Evolutionary conservation across 2,329 filamentous ascomycete genomes (phyloP).

Genomic region (Atkinsonella texensis): DNA sequence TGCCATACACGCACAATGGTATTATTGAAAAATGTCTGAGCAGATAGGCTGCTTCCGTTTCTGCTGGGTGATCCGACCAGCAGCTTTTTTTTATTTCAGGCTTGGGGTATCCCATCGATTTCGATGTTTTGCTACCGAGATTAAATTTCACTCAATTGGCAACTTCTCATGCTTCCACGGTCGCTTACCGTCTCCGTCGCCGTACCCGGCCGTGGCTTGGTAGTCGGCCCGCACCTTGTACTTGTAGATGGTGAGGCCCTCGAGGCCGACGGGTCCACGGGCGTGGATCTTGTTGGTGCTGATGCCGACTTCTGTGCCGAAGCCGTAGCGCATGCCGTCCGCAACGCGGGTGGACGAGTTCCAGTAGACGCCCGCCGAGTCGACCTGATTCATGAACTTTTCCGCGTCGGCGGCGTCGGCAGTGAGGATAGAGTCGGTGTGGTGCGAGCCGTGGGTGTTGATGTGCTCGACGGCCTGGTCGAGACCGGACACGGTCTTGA

Average conservation of each 20-base stretch:
- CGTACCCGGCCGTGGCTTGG: constrained; percentile 70
- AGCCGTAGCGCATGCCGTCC: constrained; percentile 94
- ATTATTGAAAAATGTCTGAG: too few species aligned
- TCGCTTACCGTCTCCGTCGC: constrained; percentile 47
- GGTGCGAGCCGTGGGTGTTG: constrained; percentile 82
- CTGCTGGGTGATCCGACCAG: too few species aligned
- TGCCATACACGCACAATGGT: too few species aligned
- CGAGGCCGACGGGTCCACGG: constrained; percentile 81
- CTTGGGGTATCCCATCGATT: neutral
- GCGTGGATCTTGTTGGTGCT: constrained; percentile 98
- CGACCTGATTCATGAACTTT: constrained; percentile 71
- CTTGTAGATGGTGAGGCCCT: constrained; percentile 95
- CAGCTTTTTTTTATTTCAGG: neutral
- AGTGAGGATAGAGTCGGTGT: constrained; percentile 88
- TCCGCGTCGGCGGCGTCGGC: constrained; percentile 55
- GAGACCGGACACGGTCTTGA: constrained; percentile 63
- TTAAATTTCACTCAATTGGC: constrained; percentile 2
- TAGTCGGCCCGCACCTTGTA: constrained; percentile 79
- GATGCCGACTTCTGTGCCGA: constrained; percentile 96
- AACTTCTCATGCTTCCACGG: constrained; percentile 47
- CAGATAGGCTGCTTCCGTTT: too few species aligned
- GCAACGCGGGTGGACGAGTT: constrained; percentile 91
- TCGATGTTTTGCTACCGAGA: neutral
- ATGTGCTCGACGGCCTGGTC: constrained; percentile 75
- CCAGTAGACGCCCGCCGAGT: constrained; percentile 92